Conservation (phyloP, 495 filamentous ascomycete genomes). For the Aspergillus hancockii region DNA sequence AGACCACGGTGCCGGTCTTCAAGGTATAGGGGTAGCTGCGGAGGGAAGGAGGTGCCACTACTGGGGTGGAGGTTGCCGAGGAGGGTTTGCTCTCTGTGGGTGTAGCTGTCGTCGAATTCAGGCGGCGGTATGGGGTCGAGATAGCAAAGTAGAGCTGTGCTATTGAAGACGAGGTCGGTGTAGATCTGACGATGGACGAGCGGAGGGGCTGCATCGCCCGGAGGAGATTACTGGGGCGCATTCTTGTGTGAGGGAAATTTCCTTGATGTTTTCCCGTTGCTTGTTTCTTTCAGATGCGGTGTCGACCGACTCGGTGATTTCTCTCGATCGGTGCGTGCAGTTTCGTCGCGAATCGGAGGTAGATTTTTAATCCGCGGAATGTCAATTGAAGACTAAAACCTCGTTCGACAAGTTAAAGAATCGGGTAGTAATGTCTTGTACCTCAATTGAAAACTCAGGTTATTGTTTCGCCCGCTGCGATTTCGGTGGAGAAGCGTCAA, state of each 20-base stretch:
- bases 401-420: neutral
- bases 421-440: neutral
- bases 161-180: conserved; percentile 27
- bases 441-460: neutral
- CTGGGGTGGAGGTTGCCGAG: neutral
- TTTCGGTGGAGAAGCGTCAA: conserved; percentile 10
- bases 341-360: neutral
- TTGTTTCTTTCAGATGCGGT: neutral
- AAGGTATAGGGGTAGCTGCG: conserved; percentile 41
- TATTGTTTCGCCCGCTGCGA: neutral
- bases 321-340: neutral
- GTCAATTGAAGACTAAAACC: neutral
- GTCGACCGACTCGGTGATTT: neutral
- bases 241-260: conserved; percentile 14
- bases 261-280: neutral
- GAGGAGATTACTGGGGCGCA: conserved; percentile 38
- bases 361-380: neutral
- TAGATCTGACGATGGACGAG: conserved; percentile 30
- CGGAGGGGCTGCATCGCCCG: conserved; percentile 41
- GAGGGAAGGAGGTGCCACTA: conserved; percentile 28
- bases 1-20: conserved; percentile 46
- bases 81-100: conserved; percentile 16
- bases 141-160: conserved; percentile 20
- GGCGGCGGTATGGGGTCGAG: conserved; percentile 16
- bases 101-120: conserved; percentile 22